phyloP scores from a whole-genome alignment of 257 asterid genomes.

The Apocynum venetum region DNA sequence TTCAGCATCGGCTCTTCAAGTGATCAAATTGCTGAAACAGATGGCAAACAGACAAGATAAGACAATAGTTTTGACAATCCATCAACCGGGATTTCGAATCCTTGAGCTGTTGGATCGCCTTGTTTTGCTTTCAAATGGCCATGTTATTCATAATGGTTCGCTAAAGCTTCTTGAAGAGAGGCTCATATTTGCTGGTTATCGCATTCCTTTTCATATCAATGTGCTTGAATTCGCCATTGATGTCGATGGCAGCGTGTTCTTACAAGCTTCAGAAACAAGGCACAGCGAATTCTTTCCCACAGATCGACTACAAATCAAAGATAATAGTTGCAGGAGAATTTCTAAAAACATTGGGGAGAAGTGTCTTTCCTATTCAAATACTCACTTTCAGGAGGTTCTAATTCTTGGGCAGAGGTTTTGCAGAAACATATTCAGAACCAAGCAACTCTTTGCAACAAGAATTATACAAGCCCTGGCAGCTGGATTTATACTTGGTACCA shows the following conservation, averaged over 20 bases:
- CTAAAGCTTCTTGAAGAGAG: slow-evolving; percentile 41
- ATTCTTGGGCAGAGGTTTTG: slow-evolving; percentile 59
- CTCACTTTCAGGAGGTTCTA: slow-evolving; percentile 38
- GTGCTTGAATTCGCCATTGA: slow-evolving; percentile 81
- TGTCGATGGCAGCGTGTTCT: slow-evolving; percentile 21
- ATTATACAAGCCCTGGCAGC: slow-evolving; percentile 53
- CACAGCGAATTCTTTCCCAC: slow-evolving; percentile 9
- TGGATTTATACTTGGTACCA: slow-evolving; percentile 61
- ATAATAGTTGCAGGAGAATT: neutral
- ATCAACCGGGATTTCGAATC: slow-evolving; percentile 82
- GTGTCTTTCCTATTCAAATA: slow-evolving; percentile 33
- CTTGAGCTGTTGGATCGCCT: slow-evolving; percentile 65
- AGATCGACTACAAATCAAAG: slow-evolving; percentile 8
- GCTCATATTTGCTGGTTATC: slow-evolving; percentile 37
- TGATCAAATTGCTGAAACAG: slow-evolving; percentile 42
- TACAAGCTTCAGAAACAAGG: slow-evolving; percentile 25
- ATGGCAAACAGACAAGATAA: slow-evolving; percentile 47
- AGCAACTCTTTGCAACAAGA: slow-evolving; percentile 65
- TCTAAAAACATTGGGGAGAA: slow-evolving; percentile 5
- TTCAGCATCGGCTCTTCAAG: slow-evolving; percentile 74
- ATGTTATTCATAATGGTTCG: slow-evolving; percentile 58
- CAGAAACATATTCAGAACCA: slow-evolving; percentile 71
- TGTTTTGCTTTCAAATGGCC: slow-evolving; percentile 58
- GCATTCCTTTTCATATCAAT: slow-evolving; percentile 59
- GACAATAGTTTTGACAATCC: slow-evolving; percentile 72